These are phyloP conservation scores for Nissolia schottii DNA, from an alignment of 306 rosid species.

Conservation along the genomic window DNA sequence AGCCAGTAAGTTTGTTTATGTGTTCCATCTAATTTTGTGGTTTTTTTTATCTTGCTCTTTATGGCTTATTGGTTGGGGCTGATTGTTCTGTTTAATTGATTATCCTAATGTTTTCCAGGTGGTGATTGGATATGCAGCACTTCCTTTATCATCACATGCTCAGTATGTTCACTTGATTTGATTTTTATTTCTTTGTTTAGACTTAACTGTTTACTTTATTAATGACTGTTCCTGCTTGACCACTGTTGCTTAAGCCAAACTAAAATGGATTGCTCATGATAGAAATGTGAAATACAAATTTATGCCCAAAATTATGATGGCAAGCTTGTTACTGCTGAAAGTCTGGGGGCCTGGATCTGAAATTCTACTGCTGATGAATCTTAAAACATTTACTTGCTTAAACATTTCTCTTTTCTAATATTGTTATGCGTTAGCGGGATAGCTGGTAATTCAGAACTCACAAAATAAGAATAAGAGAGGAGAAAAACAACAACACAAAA, in stretches of 20 bases:
- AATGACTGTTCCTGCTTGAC: background rate
- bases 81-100: conserved; percentile 28
- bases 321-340: background rate
- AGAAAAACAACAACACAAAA: background rate
- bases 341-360: background rate
- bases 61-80: background rate
- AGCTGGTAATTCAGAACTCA: background rate
- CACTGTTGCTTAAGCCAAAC: background rate
- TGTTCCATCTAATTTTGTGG: conserved; percentile 17
- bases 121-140: conserved; percentile 82
- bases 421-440: background rate
- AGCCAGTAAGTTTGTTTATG: conserved; percentile 58
- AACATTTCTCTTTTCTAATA: background rate
- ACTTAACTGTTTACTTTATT: background rate
- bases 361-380: background rate
- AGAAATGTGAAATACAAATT: background rate
- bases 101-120: conserved; percentile 54
- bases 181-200: conserved; percentile 18
- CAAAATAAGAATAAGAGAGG: background rate
- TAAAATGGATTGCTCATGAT: background rate
- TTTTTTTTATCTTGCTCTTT: conserved; percentile 5
- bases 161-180: conserved; percentile 64
- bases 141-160: conserved; percentile 88
- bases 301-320: background rate
- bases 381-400: background rate